Conservation (phyloP, 2,329 filamentous ascomycete genomes). For the Domatiomyces catenatus region DNA sequence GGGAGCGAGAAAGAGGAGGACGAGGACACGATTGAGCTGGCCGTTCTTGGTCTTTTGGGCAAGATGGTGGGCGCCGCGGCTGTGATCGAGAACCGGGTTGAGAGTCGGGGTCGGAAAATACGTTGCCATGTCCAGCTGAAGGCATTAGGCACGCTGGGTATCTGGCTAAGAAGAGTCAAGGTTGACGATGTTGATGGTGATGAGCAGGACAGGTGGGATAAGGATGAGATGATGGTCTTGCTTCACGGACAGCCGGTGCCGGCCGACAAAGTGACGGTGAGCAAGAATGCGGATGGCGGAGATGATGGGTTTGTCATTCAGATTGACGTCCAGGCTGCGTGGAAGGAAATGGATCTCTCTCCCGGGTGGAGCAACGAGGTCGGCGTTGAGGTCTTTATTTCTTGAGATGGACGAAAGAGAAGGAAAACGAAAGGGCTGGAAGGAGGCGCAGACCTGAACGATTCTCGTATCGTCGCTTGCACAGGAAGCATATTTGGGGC, state of each 20-base stretch:
- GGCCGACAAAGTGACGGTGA: constrained; percentile 44
- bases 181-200: constrained; percentile 31
- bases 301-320: constrained; percentile 46
- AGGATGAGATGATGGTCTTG: constrained; percentile 53
- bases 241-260: constrained; percentile 60
- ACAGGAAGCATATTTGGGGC: neutral
- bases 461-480: neutral
- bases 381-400: constrained; percentile 44
- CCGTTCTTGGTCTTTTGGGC: constrained; percentile 60
- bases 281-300: constrained; percentile 8
- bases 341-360: constrained; percentile 55
- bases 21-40: constrained; percentile 29
- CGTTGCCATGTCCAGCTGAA: constrained; percentile 48
- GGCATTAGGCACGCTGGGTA: constrained; percentile 53
- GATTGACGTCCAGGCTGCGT: constrained; percentile 62
- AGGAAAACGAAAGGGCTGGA: neutral
- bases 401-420: neutral
- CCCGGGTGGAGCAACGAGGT: constrained; percentile 71
- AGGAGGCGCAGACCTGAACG: neutral
- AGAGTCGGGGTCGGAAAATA: neutral
- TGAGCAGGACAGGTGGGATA: neutral
- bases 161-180: constrained; percentile 52
- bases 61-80: constrained; percentile 87
- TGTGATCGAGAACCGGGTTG: constrained; percentile 43
- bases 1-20: constrained; percentile 23